Conservation (phyloP, 768 basidiomycete genomes). For the Termitomyces sp. region DNA sequence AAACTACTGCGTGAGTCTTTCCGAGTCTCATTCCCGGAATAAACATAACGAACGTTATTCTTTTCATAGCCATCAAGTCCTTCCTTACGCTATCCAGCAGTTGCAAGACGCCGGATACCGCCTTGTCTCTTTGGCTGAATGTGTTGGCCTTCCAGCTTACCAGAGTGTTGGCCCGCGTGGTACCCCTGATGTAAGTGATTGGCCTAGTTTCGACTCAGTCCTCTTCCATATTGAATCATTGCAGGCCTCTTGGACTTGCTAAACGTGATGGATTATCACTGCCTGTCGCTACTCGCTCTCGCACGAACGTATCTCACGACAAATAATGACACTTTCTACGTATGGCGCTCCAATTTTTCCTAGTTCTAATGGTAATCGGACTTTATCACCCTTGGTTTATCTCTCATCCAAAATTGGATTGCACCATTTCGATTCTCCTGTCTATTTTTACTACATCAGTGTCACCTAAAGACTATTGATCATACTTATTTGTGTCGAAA, state of each 20-base stretch:
- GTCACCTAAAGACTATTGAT: background rate
- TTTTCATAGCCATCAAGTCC: constrained; percentile 29
- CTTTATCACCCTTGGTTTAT: background rate
- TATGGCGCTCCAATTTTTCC: background rate
- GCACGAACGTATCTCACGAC: background rate
- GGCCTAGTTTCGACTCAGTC: no score
- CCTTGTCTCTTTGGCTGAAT: constrained; percentile 41
- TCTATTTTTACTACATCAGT: background rate
- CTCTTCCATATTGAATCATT: background rate
- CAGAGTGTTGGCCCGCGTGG: constrained; percentile 27
- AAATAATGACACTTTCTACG: background rate
- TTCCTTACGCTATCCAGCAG: constrained; percentile 35
- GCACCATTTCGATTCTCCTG: background rate
- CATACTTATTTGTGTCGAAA: background rate
- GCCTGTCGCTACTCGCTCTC: background rate
- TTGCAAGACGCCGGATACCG: constrained; percentile 35
- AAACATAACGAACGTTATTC: background rate
- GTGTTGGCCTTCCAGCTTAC: constrained; percentile 36
- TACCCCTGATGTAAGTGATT: constrained; percentile 29
- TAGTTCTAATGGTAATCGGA: background rate
- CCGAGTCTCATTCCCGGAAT: background rate
- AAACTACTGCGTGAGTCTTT: constrained; percentile 33
- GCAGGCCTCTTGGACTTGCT: constrained; percentile 15
- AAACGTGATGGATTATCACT: background rate
- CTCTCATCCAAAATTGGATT: background rate